phyloP scores from a whole-genome alignment of 495 filamentous ascomycete species.

The Daldinia caldariorum region DNA sequence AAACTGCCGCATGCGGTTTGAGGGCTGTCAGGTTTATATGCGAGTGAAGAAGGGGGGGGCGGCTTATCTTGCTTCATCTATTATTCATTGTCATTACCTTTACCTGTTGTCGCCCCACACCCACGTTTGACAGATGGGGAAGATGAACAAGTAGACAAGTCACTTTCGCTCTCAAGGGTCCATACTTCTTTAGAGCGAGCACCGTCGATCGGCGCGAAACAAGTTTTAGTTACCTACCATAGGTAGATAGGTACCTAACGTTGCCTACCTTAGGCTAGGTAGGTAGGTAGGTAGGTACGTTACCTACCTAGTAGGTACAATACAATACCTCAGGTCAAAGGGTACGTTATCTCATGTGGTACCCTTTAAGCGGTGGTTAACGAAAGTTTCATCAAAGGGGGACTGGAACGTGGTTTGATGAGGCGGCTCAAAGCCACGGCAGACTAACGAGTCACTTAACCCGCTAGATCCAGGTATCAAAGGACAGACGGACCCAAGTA shows the following conservation, averaged over 20 bases:
- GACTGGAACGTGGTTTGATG: constrained; percentile 44
- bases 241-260: background rate
- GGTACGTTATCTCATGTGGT: too few relatives aligned
- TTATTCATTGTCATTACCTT: constrained; percentile 17
- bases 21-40: constrained; percentile 41
- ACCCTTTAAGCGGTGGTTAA: background rate
- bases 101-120: constrained; percentile 24
- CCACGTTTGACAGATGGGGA: constrained; percentile 29
- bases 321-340: too few relatives aligned
- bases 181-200: constrained; percentile 33
- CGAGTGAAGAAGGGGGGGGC: constrained; percentile 21
- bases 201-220: constrained; percentile 33
- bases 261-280: too few relatives aligned
- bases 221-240: constrained; percentile 3
- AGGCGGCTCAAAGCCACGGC: constrained; percentile 39
- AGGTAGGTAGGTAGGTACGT: too few relatives aligned
- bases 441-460: constrained; percentile 23
- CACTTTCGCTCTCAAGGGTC: constrained; percentile 22
- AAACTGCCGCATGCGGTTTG: constrained; percentile 33
- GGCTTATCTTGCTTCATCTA: constrained; percentile 24
- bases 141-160: constrained; percentile 23
- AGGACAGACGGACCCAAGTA: background rate
- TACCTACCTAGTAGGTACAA: too few relatives aligned
- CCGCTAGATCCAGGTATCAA: background rate
- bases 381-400: constrained; percentile 14